phyloP scores from a whole-genome alignment of 805 yeast species.

The Kazachstania kunashirensis region DNA sequence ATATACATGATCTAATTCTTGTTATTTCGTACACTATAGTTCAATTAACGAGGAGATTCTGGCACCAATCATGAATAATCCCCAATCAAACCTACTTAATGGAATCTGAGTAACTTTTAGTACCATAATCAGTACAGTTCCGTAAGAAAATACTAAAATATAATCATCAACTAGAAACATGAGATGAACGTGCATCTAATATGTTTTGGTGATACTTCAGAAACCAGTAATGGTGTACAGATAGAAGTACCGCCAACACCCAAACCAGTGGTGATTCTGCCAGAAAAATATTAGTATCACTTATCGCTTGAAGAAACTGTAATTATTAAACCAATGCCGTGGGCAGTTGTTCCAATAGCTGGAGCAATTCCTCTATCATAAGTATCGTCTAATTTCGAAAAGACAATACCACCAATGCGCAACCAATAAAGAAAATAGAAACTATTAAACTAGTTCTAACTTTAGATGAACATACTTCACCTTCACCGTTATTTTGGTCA shows the following conservation, averaged over 20 bases:
- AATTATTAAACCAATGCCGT: not conserved
- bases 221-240: not conserved
- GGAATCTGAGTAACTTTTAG: not conserved
- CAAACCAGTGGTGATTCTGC: slow-evolving; percentile 63
- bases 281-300: slow-evolving; percentile 32
- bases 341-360: slow-evolving; percentile 36
- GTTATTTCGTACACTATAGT: no score
- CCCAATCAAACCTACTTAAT: slow-evolving; percentile 34
- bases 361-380: slow-evolving; percentile 58
- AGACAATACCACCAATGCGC: slow-evolving; percentile 71
- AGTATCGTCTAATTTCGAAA: slow-evolving; percentile 32
- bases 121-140: slow-evolving; percentile 31
- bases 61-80: slow-evolving; percentile 29
- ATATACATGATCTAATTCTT: no score
- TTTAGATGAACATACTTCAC: slow-evolving; percentile 36
- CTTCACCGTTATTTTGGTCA: slow-evolving; percentile 39
- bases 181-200: not conserved
- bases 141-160: slow-evolving; percentile 23
- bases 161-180: slow-evolving; percentile 1
- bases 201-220: slow-evolving; percentile 1
- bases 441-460: slow-evolving; percentile 32
- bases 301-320: not conserved
- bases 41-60: slow-evolving; percentile 1
- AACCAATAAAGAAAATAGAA: slow-evolving; percentile 56
- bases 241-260: slow-evolving; percentile 36